A percentile compares a stretch with the other conserved stretches of the same genome.
These are phyloP conservation scores for Colletotrichum noveboracense DNA, from an alignment of 2,329 filamentous ascomycete species.

Conservation along the genomic window DNA sequence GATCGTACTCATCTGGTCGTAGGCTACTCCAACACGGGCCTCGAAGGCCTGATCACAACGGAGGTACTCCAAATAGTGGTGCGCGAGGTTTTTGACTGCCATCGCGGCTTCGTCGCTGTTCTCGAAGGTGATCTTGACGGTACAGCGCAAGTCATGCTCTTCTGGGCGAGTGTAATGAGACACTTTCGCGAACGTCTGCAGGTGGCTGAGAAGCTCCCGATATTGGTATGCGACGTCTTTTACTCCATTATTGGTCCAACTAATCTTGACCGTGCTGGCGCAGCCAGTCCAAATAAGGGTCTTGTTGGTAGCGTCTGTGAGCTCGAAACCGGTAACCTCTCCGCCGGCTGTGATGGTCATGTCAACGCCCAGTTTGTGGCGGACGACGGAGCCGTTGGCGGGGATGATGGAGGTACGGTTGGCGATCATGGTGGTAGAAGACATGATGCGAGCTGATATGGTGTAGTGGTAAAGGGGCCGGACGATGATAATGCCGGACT, in stretches of 20 bases:
- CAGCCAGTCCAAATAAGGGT: not conserved
- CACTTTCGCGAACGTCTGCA: rapidly evolving
- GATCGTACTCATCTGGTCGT: not conserved
- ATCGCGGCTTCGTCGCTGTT: not conserved
- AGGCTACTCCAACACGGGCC: not conserved
- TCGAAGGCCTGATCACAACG: not conserved
- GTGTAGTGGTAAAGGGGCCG: not conserved
- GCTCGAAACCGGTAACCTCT: not conserved
- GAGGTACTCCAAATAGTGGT: rapidly evolving
- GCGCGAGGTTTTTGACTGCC: not conserved
- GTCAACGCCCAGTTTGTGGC: not conserved
- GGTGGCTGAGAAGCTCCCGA: rapidly evolving
- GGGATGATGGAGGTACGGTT: not conserved
- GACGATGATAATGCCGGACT: too few species aligned
- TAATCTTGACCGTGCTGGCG: not conserved
- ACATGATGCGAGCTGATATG: not conserved
- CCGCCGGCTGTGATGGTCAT: not conserved
- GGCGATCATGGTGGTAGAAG: not conserved
- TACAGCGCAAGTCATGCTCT: rapidly evolving
- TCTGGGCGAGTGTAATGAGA: rapidly evolving
- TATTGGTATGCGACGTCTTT: not conserved
- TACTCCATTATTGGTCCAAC: rapidly evolving
- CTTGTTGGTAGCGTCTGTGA: not conserved
- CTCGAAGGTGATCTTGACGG: not conserved
- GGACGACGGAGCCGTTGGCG: not conserved